Evolutionary conservation across 2,329 filamentous ascomycete species (phyloP), one percentile per base, ranked within the genome.

Genomic region (Xylariaceae sp.): DNA sequence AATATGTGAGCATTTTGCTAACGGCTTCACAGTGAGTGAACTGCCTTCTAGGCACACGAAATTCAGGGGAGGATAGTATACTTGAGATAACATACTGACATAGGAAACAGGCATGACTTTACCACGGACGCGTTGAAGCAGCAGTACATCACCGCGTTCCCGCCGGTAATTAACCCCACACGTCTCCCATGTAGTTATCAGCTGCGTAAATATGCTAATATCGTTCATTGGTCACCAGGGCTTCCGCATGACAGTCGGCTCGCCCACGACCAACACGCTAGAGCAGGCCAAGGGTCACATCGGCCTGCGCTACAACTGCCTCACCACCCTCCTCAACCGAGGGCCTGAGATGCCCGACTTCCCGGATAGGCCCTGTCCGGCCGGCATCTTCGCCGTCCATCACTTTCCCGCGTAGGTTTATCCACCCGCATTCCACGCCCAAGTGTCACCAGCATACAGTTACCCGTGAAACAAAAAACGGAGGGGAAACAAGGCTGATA

Each of bases 211-310:
- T n/a, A n/a, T n/a, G n/a, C n/a, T n/a, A n/a, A n/a, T n/a, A n/a
- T n/a, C n/a, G n/a, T n/a, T n/a, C n/a, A n/a, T n/a, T n/a, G n/a
- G n/a, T n/a, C n/a, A 30, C 4, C 31, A 64, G 61, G 65, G 66
- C 9, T 69, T 69, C 57, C 61, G 66, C 32, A 69, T 69, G 66
- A 61, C 64, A 6, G 60, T 68, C 21, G 66, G 66, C 39, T 63
- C 56, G 36, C 55, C 55, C 14, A 49, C 55, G 16, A 56, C 54
- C 2, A 40, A 21, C 34, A 46, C 46, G 9, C 37, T 51, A 4
- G 47, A 51, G 18, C 48, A 55, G 6, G 61, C 61, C 31, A 56
- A 55, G 36, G 53, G 54, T 13, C 59, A 64, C 46, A 53, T 60
- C 38, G 59, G 61, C 5, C 59, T 69, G 5, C 62, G 62, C 16